phyloP scores from a whole-genome alignment of 768 basidiomycete species.

The Hydnomerulius pinastri region DNA sequence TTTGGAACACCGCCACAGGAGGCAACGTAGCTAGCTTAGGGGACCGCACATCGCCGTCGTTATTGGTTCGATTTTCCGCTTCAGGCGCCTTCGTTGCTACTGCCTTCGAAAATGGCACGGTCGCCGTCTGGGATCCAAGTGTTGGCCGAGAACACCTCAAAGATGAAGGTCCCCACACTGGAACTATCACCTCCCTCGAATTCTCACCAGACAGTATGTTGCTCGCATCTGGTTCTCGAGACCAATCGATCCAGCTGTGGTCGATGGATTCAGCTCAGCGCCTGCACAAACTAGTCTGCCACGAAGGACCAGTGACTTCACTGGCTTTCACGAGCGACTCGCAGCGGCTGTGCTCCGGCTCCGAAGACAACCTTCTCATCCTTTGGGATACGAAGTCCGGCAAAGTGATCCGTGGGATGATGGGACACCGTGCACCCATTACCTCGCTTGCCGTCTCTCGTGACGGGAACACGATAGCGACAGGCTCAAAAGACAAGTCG shows the following conservation, averaged over 20 bases:
- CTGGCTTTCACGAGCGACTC: slow-evolving; percentile 26
- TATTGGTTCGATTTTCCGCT: slow-evolving; percentile 18
- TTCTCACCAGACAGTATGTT: slow-evolving; percentile 16
- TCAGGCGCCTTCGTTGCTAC: slow-evolving; percentile 22
- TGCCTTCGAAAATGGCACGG: slow-evolving; percentile 16
- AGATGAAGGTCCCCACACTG: slow-evolving; percentile 11
- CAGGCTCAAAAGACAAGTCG: slow-evolving; percentile 27
- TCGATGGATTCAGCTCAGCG: slow-evolving; percentile 13
- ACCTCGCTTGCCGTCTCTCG: slow-evolving; percentile 18
- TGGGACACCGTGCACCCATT: slow-evolving; percentile 5
- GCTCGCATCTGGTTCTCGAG: slow-evolving; percentile 20
- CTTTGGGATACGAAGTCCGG: slow-evolving; percentile 24
- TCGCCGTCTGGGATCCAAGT: slow-evolving; percentile 22
- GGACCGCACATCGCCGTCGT: slow-evolving; percentile 5
- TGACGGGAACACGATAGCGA: slow-evolving; percentile 16
- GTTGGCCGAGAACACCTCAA: slow-evolving; percentile 19
- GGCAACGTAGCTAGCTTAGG: slow-evolving; percentile 22
- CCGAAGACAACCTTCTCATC: slow-evolving; percentile 22
- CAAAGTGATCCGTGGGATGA: slow-evolving; percentile 16
- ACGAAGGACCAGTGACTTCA: slow-evolving; percentile 18
- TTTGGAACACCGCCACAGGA: slow-evolving; percentile 23
- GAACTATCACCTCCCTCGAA: slow-evolving; percentile 19
- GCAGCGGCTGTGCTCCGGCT: slow-evolving; percentile 20
- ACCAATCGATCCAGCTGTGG: slow-evolving; percentile 24
- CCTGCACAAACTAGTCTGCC: slow-evolving; percentile 12